phyloP scores from a whole-genome alignment of 768 basidiomycete species.

The Pilatotrama ljubarskyi region DNA sequence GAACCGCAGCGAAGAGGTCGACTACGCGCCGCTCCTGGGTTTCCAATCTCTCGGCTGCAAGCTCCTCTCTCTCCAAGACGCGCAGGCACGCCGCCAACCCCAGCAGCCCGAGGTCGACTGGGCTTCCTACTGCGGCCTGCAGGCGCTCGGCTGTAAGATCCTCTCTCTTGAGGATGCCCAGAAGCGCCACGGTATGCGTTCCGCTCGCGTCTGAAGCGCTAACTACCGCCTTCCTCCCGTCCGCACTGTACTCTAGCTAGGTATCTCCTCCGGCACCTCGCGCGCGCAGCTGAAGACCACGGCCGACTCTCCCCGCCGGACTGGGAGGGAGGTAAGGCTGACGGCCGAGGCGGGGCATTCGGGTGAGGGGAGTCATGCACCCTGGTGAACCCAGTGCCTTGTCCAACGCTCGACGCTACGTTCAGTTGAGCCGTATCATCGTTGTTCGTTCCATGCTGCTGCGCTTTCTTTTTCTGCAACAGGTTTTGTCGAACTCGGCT shows the following conservation, averaged over 20 bases:
- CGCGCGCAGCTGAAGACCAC: conserved; percentile 11
- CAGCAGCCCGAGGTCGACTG: neutral
- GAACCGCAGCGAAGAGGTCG: neutral
- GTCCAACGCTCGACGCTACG: neutral
- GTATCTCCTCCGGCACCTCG: too few species aligned
- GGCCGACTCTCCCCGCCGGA: neutral
- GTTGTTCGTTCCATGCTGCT: neutral
- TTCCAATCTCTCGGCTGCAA: conserved; percentile 30
- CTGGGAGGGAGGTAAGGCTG: conserved; percentile 6
- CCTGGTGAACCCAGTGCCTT: neutral
- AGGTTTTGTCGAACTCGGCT: neutral
- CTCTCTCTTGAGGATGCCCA: conserved; percentile 5
- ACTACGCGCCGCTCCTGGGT: conserved; percentile 2
- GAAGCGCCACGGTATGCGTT: conserved; percentile 17
- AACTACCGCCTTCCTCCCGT: neutral
- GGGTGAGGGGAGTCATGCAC: conserved; percentile 5
- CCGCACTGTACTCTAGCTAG: too few species aligned
- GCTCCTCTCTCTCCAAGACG: neutral
- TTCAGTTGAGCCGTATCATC: neutral
- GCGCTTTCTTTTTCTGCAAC: too few species aligned
- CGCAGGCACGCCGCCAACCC: conserved; percentile 17
- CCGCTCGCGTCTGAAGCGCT: conserved; percentile 12
- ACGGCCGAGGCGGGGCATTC: neutral
- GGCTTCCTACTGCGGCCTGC: neutral
- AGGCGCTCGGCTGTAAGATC: neutral